Percentiles rank a stretch among this genome's conserved stretches.
Evolutionary conservation across 78 protist species (phyloP).

Genomic region (Dictyostelium brefeldianum): DNA sequence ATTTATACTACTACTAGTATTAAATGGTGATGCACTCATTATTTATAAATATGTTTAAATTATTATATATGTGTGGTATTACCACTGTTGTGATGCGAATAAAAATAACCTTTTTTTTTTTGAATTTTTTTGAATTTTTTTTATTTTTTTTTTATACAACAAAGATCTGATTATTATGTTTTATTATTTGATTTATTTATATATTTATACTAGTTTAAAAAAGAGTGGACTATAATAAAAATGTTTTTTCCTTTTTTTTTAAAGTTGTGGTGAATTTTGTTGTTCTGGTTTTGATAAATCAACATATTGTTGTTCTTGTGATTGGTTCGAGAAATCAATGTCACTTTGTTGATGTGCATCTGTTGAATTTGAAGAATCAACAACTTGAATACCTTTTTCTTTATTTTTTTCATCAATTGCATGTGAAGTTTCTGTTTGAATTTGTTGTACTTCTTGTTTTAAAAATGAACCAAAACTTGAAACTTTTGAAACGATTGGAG

Average conservation of each 20-base stretch:
- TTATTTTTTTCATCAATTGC: constrained; percentile 76
- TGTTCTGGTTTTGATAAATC: background rate
- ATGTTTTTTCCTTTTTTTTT: background rate
- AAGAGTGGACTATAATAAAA: too few relatives aligned
- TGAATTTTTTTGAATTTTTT: too few relatives aligned
- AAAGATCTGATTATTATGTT: too few relatives aligned
- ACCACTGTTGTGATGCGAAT: too few relatives aligned
- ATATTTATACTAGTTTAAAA: too few relatives aligned
- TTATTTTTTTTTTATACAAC: too few relatives aligned
- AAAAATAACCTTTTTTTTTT: too few relatives aligned
- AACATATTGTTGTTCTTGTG: constrained; percentile 21
- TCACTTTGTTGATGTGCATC: constrained; percentile 15
- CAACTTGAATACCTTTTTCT: constrained; percentile 46
- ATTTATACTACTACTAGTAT: background rate
- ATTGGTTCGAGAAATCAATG: background rate
- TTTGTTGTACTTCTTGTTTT: constrained; percentile 46
- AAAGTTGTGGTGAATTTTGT: background rate
- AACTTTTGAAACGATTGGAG: constrained; percentile 24
- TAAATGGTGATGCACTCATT: background rate
- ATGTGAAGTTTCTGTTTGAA: constrained; percentile 37
- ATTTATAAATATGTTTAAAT: too few relatives aligned
- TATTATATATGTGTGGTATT: too few relatives aligned
- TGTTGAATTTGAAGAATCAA: background rate
- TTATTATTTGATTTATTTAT: too few relatives aligned
- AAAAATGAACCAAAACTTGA: constrained; percentile 31